Evolutionary conservation across 345 rosid genomes (phyloP), one percentile per base, ranked within the genome.

Genomic region (Ceriops tagal): DNA sequence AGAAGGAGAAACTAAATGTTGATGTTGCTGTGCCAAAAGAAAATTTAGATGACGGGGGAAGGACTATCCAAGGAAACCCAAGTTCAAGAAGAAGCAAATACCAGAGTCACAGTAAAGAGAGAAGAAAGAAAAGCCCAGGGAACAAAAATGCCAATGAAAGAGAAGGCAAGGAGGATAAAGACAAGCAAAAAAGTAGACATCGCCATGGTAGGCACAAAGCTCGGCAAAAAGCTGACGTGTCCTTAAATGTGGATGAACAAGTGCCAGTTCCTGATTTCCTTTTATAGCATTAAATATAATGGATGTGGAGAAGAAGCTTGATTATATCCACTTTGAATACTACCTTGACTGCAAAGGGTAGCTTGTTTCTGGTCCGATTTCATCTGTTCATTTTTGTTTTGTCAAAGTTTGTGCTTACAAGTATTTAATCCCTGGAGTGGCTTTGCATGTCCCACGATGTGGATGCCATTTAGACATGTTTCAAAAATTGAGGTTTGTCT

Each of bases 201-300:
- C 83, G 62, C 49, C 87, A 75, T 67, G 70, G 81, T 60, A 84
- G 77, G 72, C 92, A 85, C 35, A 87, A 77, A 85, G 67, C 83
- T 68, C 74, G 79, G 65, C 80, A 83, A 77, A 81, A 73, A 73
- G 85, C 72, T 10, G 88, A 82, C 4, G 75, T 57, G 63, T 81
- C 73, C 37, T 34, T 72, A 30, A 76, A 73, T 58, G 73, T 70
- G 61, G 74, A 52, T 67, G 46, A 80, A 71, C 84, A 26, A 61
- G 75, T 2, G 86, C 78, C 22, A 77, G 49, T 89, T 71, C 96
- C 89, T 46, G 99, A 92, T 87, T 85, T 89, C 35, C 97, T 95
- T 62, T 79, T 88, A 64, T 95, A 87, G 80, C 78, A 53, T 51
- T 63, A 7, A 4, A 20, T 56, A 18, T 37, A 18, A 20, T 49